Percentiles rank a stretch among this genome's conserved stretches.
phyloP scores from a whole-genome alignment of 179 eudicot genomes.

The Beta corolliflora region DNA sequence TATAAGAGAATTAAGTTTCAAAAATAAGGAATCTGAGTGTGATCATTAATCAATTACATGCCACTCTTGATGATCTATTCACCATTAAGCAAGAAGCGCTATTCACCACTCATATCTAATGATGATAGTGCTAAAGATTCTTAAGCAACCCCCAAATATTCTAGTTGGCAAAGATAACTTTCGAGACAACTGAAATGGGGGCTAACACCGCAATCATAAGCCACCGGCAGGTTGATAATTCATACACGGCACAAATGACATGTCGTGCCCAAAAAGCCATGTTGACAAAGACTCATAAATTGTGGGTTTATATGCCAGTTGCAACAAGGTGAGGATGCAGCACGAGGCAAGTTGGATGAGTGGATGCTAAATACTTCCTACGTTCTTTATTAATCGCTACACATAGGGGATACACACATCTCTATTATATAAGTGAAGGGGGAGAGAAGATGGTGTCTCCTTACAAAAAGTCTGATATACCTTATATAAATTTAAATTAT shows the following conservation, averaged over 20 bases:
- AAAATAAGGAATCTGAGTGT: background rate
- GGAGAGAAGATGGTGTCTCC: too few relatives aligned
- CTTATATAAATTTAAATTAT: too few relatives aligned
- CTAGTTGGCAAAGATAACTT: background rate
- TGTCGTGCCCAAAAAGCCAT: too few relatives aligned
- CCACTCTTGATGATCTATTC: background rate
- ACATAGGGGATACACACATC: background rate
- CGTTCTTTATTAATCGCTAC: too few relatives aligned
- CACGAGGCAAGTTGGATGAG: background rate
- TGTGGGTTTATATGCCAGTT: too few relatives aligned
- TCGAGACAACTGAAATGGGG: background rate
- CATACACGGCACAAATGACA: too few relatives aligned
- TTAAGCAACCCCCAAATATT: background rate
- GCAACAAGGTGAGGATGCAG: too few relatives aligned
- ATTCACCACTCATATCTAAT: background rate
- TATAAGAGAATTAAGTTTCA: background rate
- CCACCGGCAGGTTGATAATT: too few relatives aligned
- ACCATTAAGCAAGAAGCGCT: background rate
- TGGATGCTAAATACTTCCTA: background rate
- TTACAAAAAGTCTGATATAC: too few relatives aligned
- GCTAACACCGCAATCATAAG: too few relatives aligned
- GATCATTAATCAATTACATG: background rate
- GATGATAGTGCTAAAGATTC: background rate
- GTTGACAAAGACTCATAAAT: too few relatives aligned
- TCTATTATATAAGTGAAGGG: too few relatives aligned